Percentiles rank a stretch among this genome's conserved stretches.
These are phyloP conservation scores for Vigna hirtella DNA, from an alignment of 306 rosid genomes.

Conservation along the genomic window DNA sequence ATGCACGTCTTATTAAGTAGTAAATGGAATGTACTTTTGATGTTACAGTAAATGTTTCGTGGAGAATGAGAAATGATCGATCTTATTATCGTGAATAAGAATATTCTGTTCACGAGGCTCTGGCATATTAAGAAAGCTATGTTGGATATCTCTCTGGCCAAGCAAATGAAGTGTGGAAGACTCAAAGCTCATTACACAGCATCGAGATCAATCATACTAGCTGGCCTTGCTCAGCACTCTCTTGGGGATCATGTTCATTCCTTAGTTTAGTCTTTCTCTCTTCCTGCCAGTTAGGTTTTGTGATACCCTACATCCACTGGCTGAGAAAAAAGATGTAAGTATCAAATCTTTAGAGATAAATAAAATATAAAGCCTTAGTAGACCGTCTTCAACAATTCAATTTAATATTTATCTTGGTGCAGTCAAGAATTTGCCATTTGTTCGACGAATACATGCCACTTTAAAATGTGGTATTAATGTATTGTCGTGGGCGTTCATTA, in stretches of 20 bases:
- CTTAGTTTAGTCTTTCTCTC: background rate
- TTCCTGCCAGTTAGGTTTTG: background rate
- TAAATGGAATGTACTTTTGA: too few relatives aligned
- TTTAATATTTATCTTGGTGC: too few relatives aligned
- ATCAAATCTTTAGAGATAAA: too few relatives aligned
- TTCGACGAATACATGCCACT: background rate
- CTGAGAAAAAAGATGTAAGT: too few relatives aligned
- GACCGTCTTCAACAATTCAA: background rate
- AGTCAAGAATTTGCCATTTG: too few relatives aligned
- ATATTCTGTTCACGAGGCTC: background rate
- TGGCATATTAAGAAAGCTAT: background rate
- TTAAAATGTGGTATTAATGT: slow-evolving; percentile 4
- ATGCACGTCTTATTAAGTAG: too few relatives aligned
- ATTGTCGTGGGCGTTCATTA: background rate
- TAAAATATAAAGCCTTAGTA: background rate
- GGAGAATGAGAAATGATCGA: background rate
- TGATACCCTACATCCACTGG: background rate
- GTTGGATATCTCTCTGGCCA: background rate
- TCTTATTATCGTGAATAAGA: background rate
- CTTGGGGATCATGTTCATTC: too few relatives aligned
- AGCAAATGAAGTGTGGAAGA: background rate
- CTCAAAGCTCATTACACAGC: too few relatives aligned
- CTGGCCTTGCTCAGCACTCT: too few relatives aligned
- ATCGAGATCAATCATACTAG: too few relatives aligned
- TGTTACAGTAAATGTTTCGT: too few relatives aligned